Evolutionary conservation across 1,284 basidiomycete genomes (phyloP), one percentile per base, ranked within the genome.

Genomic region (Cryptococcus amylolentus): DNA sequence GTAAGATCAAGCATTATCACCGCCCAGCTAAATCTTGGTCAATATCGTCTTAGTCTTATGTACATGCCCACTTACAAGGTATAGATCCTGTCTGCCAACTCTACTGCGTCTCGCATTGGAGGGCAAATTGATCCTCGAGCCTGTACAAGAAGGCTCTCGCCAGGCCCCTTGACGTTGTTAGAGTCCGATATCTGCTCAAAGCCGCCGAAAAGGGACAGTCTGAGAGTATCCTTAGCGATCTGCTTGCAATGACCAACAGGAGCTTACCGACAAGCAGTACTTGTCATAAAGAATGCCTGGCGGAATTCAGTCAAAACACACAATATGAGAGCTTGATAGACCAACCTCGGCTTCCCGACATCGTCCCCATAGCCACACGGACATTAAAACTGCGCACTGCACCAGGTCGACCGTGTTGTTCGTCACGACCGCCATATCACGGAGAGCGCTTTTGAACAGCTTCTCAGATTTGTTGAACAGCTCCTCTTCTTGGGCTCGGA

Each of bases 61-160:
- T 3, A n/a, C 7, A 2, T 18, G 2, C 1, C 14, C n/a, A 51
- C 62, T 56, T 44, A 64, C 62, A 64, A 64, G 12, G 60, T 48
- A 38, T 61, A 61, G 31, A 64, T 60, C 5, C 60, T 26, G 16
- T 64, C 62, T 9, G 60, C 62, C 26, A 61, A 26, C 20, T 64
- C 62, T 20, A 60, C 42, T 20, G 44, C 43, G 28, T 56, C 55
- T 10, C 10, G 9, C 2, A 60, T 54, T 1, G 37, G 49, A 4
- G 28, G 14, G 4, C 23, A 26, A 13, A 52, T 16, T n/a, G 44
- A 39, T 4, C 39, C 52, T 2, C 49, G 42, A 4, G 20, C 6
- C 7, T 44, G 49, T 8, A 48, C 9, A 18, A 57, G 45, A 12
- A 31, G 38, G 14, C 23, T n/a, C n/a, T 23, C 31, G 10, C 35